Evolutionary conservation across 352 stramenopile genomes (phyloP), one percentile per base, ranked within the genome.

Genomic region (Globisporangium nunn): DNA sequence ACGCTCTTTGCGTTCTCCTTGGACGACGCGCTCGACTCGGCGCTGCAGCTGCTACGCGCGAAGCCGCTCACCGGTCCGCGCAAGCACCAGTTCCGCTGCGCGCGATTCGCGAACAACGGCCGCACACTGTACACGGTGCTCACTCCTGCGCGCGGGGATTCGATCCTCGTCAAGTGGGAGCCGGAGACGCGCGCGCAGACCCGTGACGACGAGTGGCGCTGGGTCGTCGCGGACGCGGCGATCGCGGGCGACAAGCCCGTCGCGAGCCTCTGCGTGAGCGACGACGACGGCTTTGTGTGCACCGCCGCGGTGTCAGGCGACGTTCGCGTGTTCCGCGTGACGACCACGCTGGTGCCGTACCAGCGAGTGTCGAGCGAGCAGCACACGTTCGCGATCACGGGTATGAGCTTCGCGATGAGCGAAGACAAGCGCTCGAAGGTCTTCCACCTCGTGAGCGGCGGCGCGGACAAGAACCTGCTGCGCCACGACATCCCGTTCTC

Each of bases 11-110:
- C 74, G 54, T 78, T 93, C 50, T 90, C 78, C 17, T 88, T 88
- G 61, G 80, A 90, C 56, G 81, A 93, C 45, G 79, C 81, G 2
- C 60, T 92, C 49, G 78, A 88, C 56, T 63, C 78, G 6, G 78
- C 83, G 0, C 77, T 78, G 51, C 67, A 88, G 47, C 53, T 63
- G 47, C 71, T 93, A 7, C 62, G 66, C 8, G 63, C 66, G 4
- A 86, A 86, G 41, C 66, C 68, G 1, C 59, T 68, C 1, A 29
- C 64, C 6, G 76, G 78, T 2, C 64, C 65, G 4, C 66, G 68
- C 15, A 93, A 91, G 64, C 84, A 93, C 57, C 62, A 92, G 58
- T 93, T 93, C 47, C 81, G 84, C 15, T 93, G 84, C 45, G 84
- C 82, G 44, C 74, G 81, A 17, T 93, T 93, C 47, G 63, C 84